Evolutionary conservation across 352 stramenopile genomes (phyloP).

Genomic region (Globisporangium spiculum): DNA sequence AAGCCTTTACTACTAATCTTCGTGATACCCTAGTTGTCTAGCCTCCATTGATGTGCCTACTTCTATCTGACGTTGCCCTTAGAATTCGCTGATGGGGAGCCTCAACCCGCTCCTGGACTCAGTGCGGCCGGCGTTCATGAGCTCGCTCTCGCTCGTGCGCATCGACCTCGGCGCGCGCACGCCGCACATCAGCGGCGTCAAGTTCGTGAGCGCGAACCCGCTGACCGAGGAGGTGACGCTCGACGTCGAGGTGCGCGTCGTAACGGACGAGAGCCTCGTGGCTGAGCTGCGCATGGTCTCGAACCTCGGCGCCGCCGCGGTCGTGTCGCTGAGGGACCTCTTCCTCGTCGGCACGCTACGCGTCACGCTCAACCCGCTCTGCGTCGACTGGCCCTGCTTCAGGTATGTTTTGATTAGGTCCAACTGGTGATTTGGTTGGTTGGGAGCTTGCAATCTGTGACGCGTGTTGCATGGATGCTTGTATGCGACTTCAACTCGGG

Average conservation of each 20-base stretch:
- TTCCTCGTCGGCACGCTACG: constrained; percentile 69
- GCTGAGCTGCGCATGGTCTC: constrained; percentile 71
- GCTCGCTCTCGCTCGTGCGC: constrained; percentile 49
- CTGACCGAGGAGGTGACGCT: constrained; percentile 65
- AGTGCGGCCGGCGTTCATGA: constrained; percentile 65
- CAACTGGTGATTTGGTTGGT: too few species aligned
- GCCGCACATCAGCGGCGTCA: constrained; percentile 67
- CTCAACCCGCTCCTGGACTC: constrained; percentile 65
- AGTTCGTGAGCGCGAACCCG: constrained; percentile 58
- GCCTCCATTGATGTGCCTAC: too few species aligned
- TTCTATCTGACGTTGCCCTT: neutral
- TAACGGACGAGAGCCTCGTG: constrained; percentile 56
- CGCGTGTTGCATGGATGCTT: neutral
- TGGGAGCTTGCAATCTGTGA: neutral
- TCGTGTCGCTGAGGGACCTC: constrained; percentile 59
- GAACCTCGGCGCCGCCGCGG: constrained; percentile 50
- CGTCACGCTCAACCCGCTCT: constrained; percentile 69
- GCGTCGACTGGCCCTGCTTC: constrained; percentile 71
- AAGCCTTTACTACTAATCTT: neutral
- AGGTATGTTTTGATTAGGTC: constrained; percentile 16
- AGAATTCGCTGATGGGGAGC: constrained; percentile 64
- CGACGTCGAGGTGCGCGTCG: constrained; percentile 62
- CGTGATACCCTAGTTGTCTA: too few species aligned
- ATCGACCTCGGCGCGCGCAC: constrained; percentile 56
- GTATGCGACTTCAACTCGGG: neutral